Evolutionary conservation across 2,329 filamentous ascomycete genomes (phyloP).

Genomic region (Aspergillus terreus): DNA sequence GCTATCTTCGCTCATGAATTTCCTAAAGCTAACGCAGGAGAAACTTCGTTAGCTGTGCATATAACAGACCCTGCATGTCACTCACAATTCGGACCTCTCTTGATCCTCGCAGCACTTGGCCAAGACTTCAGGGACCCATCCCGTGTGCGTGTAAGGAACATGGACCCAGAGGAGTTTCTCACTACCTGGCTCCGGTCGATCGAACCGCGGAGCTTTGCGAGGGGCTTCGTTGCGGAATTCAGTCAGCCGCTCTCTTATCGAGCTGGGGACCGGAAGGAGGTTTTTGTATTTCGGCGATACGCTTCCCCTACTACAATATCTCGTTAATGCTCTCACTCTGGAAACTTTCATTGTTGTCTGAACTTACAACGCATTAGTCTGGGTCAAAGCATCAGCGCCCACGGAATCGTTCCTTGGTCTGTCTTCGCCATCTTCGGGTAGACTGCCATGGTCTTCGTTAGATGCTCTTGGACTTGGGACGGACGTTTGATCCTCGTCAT

Average conservation of each 20-base stretch:
- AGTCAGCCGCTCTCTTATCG: conserved; percentile 20
- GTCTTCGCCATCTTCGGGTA: not conserved
- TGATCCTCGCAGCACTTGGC: conserved; percentile 19
- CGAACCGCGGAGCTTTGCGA: conserved; percentile 26
- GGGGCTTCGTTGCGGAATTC: conserved; percentile 22
- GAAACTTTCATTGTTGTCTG: no score
- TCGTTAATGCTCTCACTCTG: no score
- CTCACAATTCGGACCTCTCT: conserved; percentile 22
- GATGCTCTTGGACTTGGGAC: not conserved
- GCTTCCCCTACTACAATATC: not conserved
- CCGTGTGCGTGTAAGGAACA: conserved; percentile 29
- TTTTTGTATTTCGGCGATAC: conserved; percentile 17
- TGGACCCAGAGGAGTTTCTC: conserved; percentile 35
- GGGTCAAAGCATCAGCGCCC: conserved; percentile 6
- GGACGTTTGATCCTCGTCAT: conserved; percentile 5
- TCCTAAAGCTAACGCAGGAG: conserved; percentile 30
- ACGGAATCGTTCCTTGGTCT: conserved; percentile 3
- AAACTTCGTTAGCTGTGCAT: conserved; percentile 1
- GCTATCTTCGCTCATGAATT: conserved; percentile 32
- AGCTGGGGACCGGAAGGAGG: conserved; percentile 22
- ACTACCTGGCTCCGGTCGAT: conserved; percentile 29
- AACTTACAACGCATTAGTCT: conserved; percentile 1
- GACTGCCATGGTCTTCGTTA: not conserved
- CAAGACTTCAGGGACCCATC: conserved; percentile 20
- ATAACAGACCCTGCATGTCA: no score